Percentiles rank a stretch among this genome's conserved stretches.
Conservation (phyloP, 2,329 filamentous ascomycete species). For the Cladosporium sp. region DNA sequence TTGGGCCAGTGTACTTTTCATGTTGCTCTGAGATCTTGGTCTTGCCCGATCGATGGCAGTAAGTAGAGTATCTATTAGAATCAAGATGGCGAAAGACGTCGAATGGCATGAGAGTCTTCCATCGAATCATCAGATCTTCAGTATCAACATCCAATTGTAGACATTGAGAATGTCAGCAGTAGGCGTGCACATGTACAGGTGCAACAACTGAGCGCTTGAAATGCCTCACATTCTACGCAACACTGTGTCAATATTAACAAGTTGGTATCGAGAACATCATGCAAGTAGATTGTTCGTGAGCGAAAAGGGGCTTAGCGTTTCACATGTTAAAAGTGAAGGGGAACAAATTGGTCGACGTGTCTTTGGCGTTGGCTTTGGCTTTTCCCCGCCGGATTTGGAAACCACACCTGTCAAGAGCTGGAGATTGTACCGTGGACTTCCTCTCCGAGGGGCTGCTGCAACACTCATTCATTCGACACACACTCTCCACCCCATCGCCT, state of each 20-base stretch:
- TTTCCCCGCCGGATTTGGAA: conserved; percentile 8
- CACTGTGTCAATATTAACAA: background rate
- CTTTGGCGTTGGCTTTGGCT: background rate
- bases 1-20: background rate
- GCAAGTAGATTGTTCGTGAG: background rate
- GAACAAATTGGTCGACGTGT: background rate
- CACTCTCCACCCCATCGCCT: background rate
- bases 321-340: background rate
- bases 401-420: conserved; percentile 8
- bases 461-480: background rate
- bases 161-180: too few relatives aligned
- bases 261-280: background rate
- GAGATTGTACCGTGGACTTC: background rate
- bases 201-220: too few relatives aligned
- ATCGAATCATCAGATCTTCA: background rate
- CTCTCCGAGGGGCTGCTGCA: conserved; percentile 2
- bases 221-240: too few relatives aligned
- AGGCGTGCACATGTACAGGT: too few relatives aligned
- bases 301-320: background rate
- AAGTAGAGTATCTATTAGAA: background rate
- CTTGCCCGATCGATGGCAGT: background rate
- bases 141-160: too few relatives aligned
- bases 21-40: background rate
- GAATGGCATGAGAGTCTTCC: background rate
- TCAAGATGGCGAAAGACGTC: background rate